Conservation (phyloP, 495 filamentous ascomycete genomes). For the Eremomyces bilateralis region DNA sequence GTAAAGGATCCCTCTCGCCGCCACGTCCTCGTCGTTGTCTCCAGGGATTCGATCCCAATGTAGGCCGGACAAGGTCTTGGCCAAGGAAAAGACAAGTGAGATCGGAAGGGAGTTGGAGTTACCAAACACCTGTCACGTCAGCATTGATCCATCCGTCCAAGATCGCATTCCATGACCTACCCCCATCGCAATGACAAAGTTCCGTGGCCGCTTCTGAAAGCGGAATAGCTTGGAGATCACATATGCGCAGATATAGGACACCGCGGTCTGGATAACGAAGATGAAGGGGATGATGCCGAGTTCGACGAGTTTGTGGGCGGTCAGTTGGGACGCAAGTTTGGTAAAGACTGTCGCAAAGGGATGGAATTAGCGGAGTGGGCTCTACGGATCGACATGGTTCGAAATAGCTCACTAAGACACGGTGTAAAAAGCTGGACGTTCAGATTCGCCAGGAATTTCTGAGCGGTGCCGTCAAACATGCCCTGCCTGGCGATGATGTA, state of each 20-base stretch:
- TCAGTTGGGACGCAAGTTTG: slow-evolving; percentile 90
- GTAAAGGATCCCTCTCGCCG: slow-evolving; percentile 82
- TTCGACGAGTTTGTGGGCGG: slow-evolving; percentile 68
- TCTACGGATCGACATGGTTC: not conserved
- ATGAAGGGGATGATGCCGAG: slow-evolving; percentile 86
- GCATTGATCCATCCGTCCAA: slow-evolving; percentile 1
- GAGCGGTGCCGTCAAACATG: slow-evolving; percentile 80
- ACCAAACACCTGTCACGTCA: slow-evolving; percentile 64
- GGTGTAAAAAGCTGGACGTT: slow-evolving; percentile 91
- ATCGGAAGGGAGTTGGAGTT: slow-evolving; percentile 98
- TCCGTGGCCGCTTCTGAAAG: slow-evolving; percentile 63
- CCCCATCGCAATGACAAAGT: slow-evolving; percentile 92
- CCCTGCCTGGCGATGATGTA: slow-evolving; percentile 78
- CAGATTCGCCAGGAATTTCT: slow-evolving; percentile 88
- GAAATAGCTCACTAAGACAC: slow-evolving; percentile 55
- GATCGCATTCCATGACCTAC: slow-evolving; percentile 24
- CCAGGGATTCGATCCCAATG: slow-evolving; percentile 82
- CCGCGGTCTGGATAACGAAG: slow-evolving; percentile 63
- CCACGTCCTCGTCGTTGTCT: slow-evolving; percentile 90
- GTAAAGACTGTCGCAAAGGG: slow-evolving; percentile 52
- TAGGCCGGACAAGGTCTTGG: slow-evolving; percentile 71
- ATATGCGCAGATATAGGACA: slow-evolving; percentile 60
- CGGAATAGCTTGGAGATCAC: slow-evolving; percentile 48
- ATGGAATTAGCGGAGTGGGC: not conserved
- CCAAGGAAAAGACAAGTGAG: slow-evolving; percentile 81